A percentile compares a stretch with the other conserved stretches of the same genome.
These are phyloP conservation scores for Abrus pulchellus DNA, from an alignment of 306 rosid genomes.

Conservation along the genomic window DNA sequence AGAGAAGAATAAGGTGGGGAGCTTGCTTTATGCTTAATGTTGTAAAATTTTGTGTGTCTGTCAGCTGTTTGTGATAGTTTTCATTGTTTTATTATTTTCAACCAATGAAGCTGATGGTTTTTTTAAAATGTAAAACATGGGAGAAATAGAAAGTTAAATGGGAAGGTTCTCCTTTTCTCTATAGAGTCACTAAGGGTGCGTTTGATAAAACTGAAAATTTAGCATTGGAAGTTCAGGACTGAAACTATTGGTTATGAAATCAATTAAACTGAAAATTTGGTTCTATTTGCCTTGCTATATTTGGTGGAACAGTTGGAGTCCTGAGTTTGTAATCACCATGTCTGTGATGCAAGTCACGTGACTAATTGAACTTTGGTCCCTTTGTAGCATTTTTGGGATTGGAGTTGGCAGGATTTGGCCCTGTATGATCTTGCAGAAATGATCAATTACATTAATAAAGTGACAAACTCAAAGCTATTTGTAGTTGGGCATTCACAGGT, in stretches of 20 bases:
- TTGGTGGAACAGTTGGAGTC: conserved; percentile 8
- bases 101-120: conserved; percentile 40
- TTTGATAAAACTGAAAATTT: conserved; percentile 28
- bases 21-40: conserved; percentile 20
- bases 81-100: conserved; percentile 16
- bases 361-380: conserved; percentile 41
- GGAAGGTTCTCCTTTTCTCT: neutral
- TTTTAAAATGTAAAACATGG: conserved; percentile 33
- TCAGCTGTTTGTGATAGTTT: conserved; percentile 22
- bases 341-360: conserved; percentile 36
- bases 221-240: conserved; percentile 21
- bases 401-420: conserved; percentile 97
- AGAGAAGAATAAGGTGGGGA: conserved; percentile 62
- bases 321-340: conserved; percentile 6
- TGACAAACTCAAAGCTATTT: conserved; percentile 69
- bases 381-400: conserved; percentile 89
- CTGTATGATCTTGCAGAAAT: conserved; percentile 78
- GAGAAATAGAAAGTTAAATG: conserved; percentile 21
- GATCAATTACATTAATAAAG: conserved; percentile 66
- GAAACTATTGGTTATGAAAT: neutral
- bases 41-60: neutral
- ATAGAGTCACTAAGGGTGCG: conserved; percentile 4
- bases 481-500: conserved; percentile 98
- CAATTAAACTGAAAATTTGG: neutral
- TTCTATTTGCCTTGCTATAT: neutral